Evolutionary conservation across 177 flowering plant genomes (phyloP).

Genomic region (Vitis hybrid): DNA sequence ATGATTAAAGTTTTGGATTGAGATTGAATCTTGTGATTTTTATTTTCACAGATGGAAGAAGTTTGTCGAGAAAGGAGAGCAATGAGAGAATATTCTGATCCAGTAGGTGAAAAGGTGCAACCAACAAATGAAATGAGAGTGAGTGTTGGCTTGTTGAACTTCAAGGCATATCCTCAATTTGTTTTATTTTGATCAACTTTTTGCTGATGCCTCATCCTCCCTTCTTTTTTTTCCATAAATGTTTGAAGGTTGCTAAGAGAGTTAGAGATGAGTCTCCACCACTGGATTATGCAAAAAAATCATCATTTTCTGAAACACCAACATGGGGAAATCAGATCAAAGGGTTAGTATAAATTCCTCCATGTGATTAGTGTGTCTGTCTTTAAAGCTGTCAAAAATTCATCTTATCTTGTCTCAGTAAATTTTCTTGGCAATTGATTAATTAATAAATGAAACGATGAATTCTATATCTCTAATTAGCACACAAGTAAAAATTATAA

Average conservation of each 20-base stretch:
- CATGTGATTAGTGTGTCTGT: background rate
- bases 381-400: too few species aligned
- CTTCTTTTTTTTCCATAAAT: background rate
- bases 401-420: too few species aligned
- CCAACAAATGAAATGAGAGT: slow-evolving; percentile 36
- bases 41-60: slow-evolving; percentile 33
- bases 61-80: slow-evolving; percentile 28
- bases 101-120: slow-evolving; percentile 23
- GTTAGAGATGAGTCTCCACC: slow-evolving; percentile 25
- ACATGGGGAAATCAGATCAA: slow-evolving; percentile 30
- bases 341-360: slow-evolving; percentile 37
- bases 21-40: background rate
- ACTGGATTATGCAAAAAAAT: slow-evolving; percentile 24
- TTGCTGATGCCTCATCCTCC: too few species aligned
- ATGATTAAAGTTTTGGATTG: background rate
- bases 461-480: too few species aligned
- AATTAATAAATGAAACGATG: too few species aligned
- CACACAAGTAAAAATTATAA: too few species aligned
- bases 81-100: slow-evolving; percentile 20
- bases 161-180: background rate
- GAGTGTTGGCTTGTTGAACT: slow-evolving; percentile 20
- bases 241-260: slow-evolving; percentile 36
- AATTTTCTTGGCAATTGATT: too few species aligned
- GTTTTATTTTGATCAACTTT: slow-evolving; percentile 5
- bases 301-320: slow-evolving; percentile 20